Base-by-base conservation (phyloP, 2,329 filamentous ascomycete species). In the Arachnomyces sp. region DNA sequence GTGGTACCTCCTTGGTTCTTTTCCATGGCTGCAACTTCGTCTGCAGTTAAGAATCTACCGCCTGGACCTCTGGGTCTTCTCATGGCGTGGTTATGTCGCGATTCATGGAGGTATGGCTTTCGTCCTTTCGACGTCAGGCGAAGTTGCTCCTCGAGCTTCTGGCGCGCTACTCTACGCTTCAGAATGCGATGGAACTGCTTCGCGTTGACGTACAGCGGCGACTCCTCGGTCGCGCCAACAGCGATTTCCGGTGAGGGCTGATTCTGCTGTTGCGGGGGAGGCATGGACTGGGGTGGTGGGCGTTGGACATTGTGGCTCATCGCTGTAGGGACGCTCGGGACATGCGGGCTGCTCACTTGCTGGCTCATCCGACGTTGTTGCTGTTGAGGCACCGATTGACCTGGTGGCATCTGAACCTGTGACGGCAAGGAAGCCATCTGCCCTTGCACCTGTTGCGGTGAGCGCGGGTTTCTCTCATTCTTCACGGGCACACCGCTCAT, bases 161-260 rank as follows among this genome's bases (percentile, higher is more conserved):
- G 92, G 28, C 92, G 78, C 5, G 92, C 92, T 48, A 96, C 87
- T 43, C 92, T 79, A 43, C 92, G 78, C 71, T 98, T 96, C 40
- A 98, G 67, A 36, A 98, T 98, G 17, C 92, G 84, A 60, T 98
- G 92, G 53, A 98, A 98, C 57, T 98, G 92, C 63, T 98, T 98
- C 4, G 92, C 92, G 55, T 98, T 98, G 56, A 98, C 92, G 53
- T 98, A 98, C 1, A 98, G 71, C 0, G 92, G 92, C 0, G 90
- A 90, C 58, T 98, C 92, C 60, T 96, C 92, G 3, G 81, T 79
- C 11, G 76, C 75, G 11, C 74, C 72, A 2, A 70, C 73, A 6
- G 82, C 70, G 1, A 83, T 76, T 58, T 95, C 89, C 6, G 87
- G 85, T 1, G 87, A 90, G 47, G 85, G 79, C 46, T 77, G 76